Percentiles rank a stretch among this genome's conserved stretches.
phyloP scores from a whole-genome alignment of 495 filamentous ascomycete species.

The Thozetella sp. region DNA sequence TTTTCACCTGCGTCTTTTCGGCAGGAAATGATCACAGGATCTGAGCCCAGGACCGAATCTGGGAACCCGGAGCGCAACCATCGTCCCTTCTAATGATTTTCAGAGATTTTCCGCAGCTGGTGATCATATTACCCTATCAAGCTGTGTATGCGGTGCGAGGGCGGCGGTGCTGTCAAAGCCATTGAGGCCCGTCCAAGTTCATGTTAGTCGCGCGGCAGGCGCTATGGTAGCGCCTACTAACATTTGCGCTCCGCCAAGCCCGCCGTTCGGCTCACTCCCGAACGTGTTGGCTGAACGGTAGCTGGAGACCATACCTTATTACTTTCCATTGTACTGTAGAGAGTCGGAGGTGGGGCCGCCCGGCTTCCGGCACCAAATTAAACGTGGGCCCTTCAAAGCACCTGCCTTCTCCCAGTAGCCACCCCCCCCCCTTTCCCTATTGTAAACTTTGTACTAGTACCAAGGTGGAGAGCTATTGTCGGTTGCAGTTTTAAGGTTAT shows the following conservation, averaged over 20 bases:
- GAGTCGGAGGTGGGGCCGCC: neutral
- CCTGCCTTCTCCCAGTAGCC: too few relatives aligned
- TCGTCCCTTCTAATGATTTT: conserved; percentile 2
- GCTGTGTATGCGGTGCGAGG: too few relatives aligned
- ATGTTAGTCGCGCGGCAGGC: neutral
- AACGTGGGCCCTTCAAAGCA: too few relatives aligned
- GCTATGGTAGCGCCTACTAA: neutral
- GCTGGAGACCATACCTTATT: too few relatives aligned
- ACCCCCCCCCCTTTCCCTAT: too few relatives aligned
- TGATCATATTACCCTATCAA: too few relatives aligned
- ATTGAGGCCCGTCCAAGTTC: too few relatives aligned
- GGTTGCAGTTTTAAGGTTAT: neutral
- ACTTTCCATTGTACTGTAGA: too few relatives aligned
- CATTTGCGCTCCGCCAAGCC: neutral
- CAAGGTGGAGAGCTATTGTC: neutral
- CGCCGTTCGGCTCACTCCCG: too few relatives aligned
- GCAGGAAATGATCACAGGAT: neutral
- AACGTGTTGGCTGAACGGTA: too few relatives aligned
- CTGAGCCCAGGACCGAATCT: neutral
- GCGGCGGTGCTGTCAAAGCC: too few relatives aligned
- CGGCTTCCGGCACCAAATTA: neutral
- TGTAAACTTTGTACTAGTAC: too few relatives aligned
- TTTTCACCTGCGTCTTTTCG: neutral
- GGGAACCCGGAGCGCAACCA: neutral
- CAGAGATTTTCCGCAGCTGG: neutral